Evolutionary conservation across 2,329 filamentous ascomycete species (phyloP).

Genomic region (Cladosporium sp.): DNA sequence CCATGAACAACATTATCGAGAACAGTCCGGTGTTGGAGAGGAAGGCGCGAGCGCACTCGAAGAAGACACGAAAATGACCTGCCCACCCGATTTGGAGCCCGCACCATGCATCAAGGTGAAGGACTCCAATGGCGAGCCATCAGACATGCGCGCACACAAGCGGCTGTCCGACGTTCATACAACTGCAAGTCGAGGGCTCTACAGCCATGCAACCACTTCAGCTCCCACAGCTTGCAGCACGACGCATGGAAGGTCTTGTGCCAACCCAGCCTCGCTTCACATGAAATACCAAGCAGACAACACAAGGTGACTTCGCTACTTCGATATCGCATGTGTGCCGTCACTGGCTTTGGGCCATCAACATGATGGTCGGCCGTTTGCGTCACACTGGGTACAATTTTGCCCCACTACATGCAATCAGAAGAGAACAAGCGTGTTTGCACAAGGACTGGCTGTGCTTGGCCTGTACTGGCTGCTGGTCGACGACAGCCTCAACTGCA

Average conservation of each 20-base stretch:
- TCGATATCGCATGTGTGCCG: not conserved
- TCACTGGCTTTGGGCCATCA: not conserved
- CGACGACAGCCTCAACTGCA: conserved; percentile 5
- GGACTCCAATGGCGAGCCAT: not conserved
- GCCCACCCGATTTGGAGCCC: not conserved
- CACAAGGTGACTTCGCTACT: not conserved
- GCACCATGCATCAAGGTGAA: not conserved
- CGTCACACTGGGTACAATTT: not conserved
- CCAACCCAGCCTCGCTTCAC: not conserved
- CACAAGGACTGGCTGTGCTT: not conserved
- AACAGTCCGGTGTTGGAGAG: not conserved
- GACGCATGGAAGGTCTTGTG: not conserved
- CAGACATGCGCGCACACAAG: not conserved
- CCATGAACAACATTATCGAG: not conserved
- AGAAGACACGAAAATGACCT: not conserved
- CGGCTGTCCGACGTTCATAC: not conserved
- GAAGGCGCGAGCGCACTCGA: conserved; percentile 1
- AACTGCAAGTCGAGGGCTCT: not conserved
- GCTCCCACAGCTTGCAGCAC: not conserved
- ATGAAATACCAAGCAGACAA: not conserved
- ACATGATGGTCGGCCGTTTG: not conserved
- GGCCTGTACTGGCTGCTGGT: not conserved
- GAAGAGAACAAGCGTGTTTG: not conserved
- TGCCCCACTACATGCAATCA: not conserved
- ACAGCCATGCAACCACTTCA: not conserved